Base-by-base conservation (phyloP, 2,329 filamentous ascomycete species). In the Boeremia exigua region DNA sequence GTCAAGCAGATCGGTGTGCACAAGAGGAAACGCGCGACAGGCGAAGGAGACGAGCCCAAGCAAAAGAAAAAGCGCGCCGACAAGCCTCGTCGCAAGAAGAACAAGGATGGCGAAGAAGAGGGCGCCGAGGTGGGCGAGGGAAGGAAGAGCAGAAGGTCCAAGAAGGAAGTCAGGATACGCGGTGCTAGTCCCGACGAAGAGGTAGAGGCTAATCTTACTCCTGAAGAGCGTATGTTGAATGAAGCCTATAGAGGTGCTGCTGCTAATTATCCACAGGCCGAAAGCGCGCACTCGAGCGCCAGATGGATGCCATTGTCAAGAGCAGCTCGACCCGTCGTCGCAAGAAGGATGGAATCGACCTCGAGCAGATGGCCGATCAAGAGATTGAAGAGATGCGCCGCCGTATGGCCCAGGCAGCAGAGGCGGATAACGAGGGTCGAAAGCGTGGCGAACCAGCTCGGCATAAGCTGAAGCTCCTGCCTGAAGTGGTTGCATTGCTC, bases 381-480 rank as follows among this genome's bases (percentile, higher is more conserved):
- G 89, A 96, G 70, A 92, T 99, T 61, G 91, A 91, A 54, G 84
- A 89, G 44, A 88, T 99, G 74, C 95, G 95, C 70, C 84, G 90
- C 49, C 87, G 88, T 53, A 99, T 99, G 93, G 92, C 95, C 64
- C 84, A 87, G 63, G 95, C 95, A 14, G 96, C 94, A 57, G 86
- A 93, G 75, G 86, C 87, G 33, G 95, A 99, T 76, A 93, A 94
- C 66, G 81, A 87, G 51, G 92, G 91, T 34, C 92, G 95, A 66
- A 85, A 89, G 62, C 83, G 87, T 46, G 88, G 89, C 62, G 83
- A 91, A 69, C 92, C 94, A 0, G 95, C 95, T 28, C 86, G 92
- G 56, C 89, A 96, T 79, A 99, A 99, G 80, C 85, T 99, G 40
- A 92, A 93, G 78, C 88, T 99, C 65, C 86, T 99, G 14, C 93